These are phyloP conservation scores for Vachellia collinsii DNA, from an alignment of 306 rosid species.

Conservation along the genomic window DNA sequence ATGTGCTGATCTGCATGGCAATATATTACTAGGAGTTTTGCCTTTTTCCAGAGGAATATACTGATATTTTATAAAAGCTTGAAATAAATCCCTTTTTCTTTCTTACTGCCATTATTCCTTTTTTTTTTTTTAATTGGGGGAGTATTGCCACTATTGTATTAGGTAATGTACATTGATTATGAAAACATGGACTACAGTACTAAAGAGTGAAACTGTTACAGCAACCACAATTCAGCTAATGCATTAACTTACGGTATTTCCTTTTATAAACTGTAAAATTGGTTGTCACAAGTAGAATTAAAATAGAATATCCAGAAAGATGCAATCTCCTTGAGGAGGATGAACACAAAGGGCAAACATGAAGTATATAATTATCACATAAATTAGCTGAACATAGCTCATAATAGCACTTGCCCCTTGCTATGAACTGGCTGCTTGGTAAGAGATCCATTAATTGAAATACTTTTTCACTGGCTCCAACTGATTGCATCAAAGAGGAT, in stretches of 20 bases:
- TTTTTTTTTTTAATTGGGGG: neutral
- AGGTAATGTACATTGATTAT: neutral
- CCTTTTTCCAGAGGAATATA: neutral
- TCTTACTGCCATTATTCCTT: neutral
- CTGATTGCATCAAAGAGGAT: constrained; percentile 94
- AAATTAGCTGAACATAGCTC: constrained; percentile 34
- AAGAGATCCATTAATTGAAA: constrained; percentile 91
- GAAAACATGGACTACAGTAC: neutral
- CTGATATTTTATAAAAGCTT: neutral
- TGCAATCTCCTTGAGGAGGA: constrained; percentile 28
- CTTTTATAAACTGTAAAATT: neutral
- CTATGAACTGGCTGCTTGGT: constrained; percentile 76
- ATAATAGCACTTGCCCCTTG: constrained; percentile 64
- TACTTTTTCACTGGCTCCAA: constrained; percentile 98
- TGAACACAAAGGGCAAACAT: constrained; percentile 17
- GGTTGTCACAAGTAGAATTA: constrained; percentile 12
- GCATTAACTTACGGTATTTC: neutral
- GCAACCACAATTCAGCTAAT: neutral
- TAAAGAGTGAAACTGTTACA: neutral
- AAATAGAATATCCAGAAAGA: constrained; percentile 26
- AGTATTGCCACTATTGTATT: neutral
- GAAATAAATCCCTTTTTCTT: neutral
- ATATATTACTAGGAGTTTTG: neutral
- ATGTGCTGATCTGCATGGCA: neutral
- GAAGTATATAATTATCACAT: constrained; percentile 30